A percentile compares a stretch with the other conserved stretches of the same genome.
Evolutionary conservation across 73 alveolate genomes (phyloP).

Genomic region (Durusdinium trenchii): DNA sequence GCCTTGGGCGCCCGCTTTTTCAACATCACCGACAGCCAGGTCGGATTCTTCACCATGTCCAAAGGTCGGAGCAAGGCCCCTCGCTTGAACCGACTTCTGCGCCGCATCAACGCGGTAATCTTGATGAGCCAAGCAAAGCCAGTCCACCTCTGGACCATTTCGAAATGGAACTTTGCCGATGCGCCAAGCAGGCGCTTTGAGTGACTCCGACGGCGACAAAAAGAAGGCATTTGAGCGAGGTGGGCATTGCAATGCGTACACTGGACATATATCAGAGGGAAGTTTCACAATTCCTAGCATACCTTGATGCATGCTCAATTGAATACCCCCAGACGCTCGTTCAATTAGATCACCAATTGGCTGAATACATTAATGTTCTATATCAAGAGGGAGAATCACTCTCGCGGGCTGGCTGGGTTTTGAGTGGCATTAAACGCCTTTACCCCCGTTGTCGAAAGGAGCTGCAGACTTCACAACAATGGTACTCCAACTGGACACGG

Average conservation of each 20-base stretch:
- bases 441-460: not conserved
- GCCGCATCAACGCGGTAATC: not conserved
- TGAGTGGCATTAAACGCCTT: not conserved
- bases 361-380: not conserved
- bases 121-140: not conserved
- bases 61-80: not conserved
- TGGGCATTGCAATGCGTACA: not conserved
- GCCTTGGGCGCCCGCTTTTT: too few relatives aligned
- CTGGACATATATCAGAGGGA: not conserved
- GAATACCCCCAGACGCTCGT: not conserved
- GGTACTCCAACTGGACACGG: not conserved
- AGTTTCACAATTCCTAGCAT: not conserved
- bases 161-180: constrained; percentile 4
- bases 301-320: not conserved
- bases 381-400: not conserved
- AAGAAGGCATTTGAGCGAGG: not conserved
- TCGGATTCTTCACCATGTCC: not conserved
- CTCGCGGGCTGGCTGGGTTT: not conserved
- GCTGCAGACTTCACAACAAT: not conserved
- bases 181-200: not conserved
- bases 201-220: not conserved
- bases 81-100: not conserved
- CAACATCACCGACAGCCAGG: not conserved
- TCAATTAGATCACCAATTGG: not conserved
- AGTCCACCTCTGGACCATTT: not conserved